Evolutionary conservation across 2,329 filamentous ascomycete genomes (phyloP).

Genomic region (Penicillium sp.): DNA sequence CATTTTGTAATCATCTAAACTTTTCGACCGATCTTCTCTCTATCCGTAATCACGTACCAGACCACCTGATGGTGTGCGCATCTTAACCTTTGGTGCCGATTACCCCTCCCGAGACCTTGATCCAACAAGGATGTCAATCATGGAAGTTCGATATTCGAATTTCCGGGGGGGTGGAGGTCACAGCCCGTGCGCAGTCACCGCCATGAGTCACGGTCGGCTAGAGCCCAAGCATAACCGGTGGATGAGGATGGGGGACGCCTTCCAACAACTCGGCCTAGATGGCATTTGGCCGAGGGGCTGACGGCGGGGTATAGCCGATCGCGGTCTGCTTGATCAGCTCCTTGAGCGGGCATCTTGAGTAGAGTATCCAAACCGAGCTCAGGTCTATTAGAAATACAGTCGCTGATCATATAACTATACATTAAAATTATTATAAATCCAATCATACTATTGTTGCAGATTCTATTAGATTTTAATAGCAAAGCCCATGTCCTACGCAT

Average conservation of each 20-base stretch:
- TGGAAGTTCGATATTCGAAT: background rate
- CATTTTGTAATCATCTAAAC: constrained; percentile 20
- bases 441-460: background rate
- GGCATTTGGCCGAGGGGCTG: constrained; percentile 15
- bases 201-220: constrained; percentile 28
- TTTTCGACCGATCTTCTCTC: constrained; percentile 8
- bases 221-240: constrained; percentile 4
- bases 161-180: background rate
- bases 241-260: background rate
- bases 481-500: background rate
- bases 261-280: constrained; percentile 9
- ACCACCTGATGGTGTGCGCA: constrained; percentile 19
- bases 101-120: background rate
- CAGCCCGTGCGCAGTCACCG: constrained; percentile 13
- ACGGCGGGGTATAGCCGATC: constrained; percentile 13
- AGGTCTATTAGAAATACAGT: background rate
- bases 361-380: too few species aligned
- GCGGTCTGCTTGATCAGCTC: background rate
- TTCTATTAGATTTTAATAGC: background rate
- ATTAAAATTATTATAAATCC: too few species aligned
- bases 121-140: background rate
- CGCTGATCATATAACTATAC: background rate
- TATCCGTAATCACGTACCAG: constrained; percentile 5
- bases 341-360: background rate
- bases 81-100: background rate